Evolutionary conservation across 768 basidiomycete species (phyloP).

Genomic region (Pleurotus tuoliensis): DNA sequence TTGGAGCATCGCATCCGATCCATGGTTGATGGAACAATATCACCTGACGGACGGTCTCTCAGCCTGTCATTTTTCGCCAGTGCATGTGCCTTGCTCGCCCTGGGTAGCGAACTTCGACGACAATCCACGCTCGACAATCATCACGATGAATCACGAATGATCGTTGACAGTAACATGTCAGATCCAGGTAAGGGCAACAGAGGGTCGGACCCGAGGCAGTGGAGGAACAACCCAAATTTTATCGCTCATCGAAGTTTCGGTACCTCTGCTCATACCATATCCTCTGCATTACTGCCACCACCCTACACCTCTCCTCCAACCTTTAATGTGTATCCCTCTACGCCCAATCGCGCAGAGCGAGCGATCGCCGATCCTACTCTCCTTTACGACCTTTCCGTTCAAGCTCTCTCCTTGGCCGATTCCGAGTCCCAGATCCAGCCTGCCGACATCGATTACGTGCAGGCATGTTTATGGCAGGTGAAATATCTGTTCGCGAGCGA

Average conservation of each 20-base stretch:
- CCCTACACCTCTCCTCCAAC: background rate
- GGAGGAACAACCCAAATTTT: slow-evolving; percentile 1
- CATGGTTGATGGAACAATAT: background rate
- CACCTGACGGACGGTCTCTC: background rate
- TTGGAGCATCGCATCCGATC: background rate
- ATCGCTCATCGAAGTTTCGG: background rate
- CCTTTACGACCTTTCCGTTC: slow-evolving; percentile 9
- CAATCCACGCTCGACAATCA: background rate
- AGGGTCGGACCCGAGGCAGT: background rate
- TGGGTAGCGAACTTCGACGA: slow-evolving; percentile 1
- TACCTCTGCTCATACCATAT: slow-evolving; percentile 3
- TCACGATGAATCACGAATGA: background rate
- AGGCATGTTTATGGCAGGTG: slow-evolving; percentile 56
- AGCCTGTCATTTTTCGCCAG: slow-evolving; percentile 1
- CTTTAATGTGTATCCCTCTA: slow-evolving; percentile 6
- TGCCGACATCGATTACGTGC: slow-evolving; percentile 55
- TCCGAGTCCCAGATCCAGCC: slow-evolving; percentile 9
- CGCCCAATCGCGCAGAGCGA: slow-evolving; percentile 1
- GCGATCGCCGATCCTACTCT: slow-evolving; percentile 5
- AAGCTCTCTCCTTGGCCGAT: slow-evolving; percentile 9
- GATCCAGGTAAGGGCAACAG: background rate
- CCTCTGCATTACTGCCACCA: slow-evolving; percentile 1
- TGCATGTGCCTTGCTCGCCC: slow-evolving; percentile 2
- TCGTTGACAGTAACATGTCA: background rate
- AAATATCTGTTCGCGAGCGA: slow-evolving; percentile 35